A percentile compares a stretch with the other conserved stretches of the same genome.
phyloP scores from a whole-genome alignment of 2,329 filamentous ascomycete genomes.

The Neoarthrinium moseri region DNA sequence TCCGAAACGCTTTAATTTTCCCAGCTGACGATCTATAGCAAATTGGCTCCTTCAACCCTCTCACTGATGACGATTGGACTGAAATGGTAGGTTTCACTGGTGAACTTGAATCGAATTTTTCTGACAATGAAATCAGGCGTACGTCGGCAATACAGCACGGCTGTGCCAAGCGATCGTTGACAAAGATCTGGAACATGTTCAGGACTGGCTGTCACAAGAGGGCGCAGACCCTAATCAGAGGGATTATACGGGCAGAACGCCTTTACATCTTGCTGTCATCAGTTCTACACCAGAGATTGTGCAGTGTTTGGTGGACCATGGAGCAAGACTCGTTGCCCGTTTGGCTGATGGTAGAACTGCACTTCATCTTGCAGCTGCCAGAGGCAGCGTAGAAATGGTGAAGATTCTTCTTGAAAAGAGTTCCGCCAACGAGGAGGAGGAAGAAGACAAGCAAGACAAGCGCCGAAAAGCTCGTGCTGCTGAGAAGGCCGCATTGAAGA shows the following conservation, averaged over 20 bases:
- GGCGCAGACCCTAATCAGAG: conserved; percentile 69
- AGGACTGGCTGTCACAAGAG: conserved; percentile 68
- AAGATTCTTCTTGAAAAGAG: conserved; percentile 73
- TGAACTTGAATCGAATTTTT: background rate
- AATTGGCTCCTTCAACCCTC: conserved; percentile 72
- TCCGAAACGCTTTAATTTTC: background rate
- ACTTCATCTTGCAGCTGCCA: conserved; percentile 75
- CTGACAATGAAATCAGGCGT: conserved; percentile 60
- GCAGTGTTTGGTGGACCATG: conserved; percentile 67
- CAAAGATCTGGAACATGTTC: conserved; percentile 66
- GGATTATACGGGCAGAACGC: conserved; percentile 76
- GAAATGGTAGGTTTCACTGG: conserved; percentile 57
- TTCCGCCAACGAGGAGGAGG: conserved; percentile 67
- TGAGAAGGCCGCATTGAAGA: conserved; percentile 16
- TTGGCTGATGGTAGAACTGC: conserved; percentile 79
- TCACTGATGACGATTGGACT: conserved; percentile 83
- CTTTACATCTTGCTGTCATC: conserved; percentile 73
- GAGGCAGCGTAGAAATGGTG: conserved; percentile 68
- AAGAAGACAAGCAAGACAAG: conserved; percentile 56
- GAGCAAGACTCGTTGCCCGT: conserved; percentile 70
- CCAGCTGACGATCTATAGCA: conserved; percentile 26
- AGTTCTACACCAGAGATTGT: conserved; percentile 70
- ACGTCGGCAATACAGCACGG: conserved; percentile 73
- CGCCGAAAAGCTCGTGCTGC: conserved; percentile 37
- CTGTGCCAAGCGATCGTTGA: conserved; percentile 83